Evolutionary conservation across 2,329 filamentous ascomycete genomes (phyloP), one percentile per base, ranked within the genome.

Genomic region (Cytospora piceae): DNA sequence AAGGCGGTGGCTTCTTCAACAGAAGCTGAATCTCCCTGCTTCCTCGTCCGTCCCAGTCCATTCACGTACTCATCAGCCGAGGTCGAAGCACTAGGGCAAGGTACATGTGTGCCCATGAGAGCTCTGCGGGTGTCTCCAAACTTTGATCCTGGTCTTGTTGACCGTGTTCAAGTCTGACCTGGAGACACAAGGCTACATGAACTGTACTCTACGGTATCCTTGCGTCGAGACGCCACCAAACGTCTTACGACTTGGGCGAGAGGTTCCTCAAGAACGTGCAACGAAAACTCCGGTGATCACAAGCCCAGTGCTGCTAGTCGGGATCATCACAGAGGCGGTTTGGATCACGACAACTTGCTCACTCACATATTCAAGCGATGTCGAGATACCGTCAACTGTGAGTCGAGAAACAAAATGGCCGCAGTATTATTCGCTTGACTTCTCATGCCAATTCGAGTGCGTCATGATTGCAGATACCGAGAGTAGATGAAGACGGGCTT

Each of bases 51-150:
- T 22, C n/a, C 8, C 7, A 22, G 46, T 24, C 4, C 46, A 49
- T 22, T 24, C 2, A 14, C 24, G 46, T n/a, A n/a, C n/a, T n/a
- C n/a, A n/a, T n/a, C n/a, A n/a, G n/a, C n/a, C n/a, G n/a, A 61
- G 79, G 75, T 49, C 79, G 78, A 65, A 82, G 71, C 67, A 81
- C 79, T 56, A 80, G 77, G 73, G 79, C 78, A 52, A 82, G 75
- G 70, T 81, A 82, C 71, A 82, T 79, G 71, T 81, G 81, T 39
- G 79, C 81, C 78, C 62, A 81, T 79, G 71, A 81, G 81, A 62
- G 42, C 20, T 39, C 32, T 52, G 9, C n/a, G n/a, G n/a, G 24
- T 22, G 46, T 49, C 46, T 17, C 15, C 32, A 39, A 24, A 1
- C 29, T 39, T 31, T 4, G 53, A n/a, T 51, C 22, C 32, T 31